These are phyloP conservation scores for Carnegiea gigantea DNA, from an alignment of 179 eudicot genomes.

Conservation along the genomic window DNA sequence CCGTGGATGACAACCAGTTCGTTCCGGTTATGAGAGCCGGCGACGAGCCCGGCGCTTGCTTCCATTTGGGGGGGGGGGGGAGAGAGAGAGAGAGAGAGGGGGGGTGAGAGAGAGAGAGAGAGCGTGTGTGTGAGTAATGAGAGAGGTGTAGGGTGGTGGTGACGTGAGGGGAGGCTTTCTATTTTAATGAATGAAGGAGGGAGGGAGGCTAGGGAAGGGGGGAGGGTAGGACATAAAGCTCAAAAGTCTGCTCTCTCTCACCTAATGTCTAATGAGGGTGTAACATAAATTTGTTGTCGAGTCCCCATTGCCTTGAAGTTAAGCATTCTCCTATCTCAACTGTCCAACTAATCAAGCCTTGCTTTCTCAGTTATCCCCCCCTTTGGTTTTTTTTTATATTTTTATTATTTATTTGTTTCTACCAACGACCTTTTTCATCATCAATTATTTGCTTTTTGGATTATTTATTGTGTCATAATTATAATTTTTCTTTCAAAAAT, in stretches of 20 bases:
- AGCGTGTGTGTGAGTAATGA: background rate
- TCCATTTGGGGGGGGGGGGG: slow-evolving; percentile 46
- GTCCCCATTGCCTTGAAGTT: slow-evolving; percentile 94
- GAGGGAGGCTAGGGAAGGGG: slow-evolving; percentile 16
- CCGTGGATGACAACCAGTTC: slow-evolving; percentile 96
- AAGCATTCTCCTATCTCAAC: slow-evolving; percentile 55
- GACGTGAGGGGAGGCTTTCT: slow-evolving; percentile 27
- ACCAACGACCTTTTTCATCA: slow-evolving; percentile 20
- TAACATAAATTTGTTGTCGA: slow-evolving; percentile 59
- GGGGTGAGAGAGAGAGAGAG: background rate
- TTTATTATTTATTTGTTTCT: background rate
- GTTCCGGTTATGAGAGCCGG: slow-evolving; percentile 94
- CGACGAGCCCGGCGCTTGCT: slow-evolving; percentile 95
- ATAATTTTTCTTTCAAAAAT: background rate
- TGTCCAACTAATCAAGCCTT: slow-evolving; percentile 33
- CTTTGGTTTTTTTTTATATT: background rate
- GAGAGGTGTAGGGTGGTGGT: slow-evolving; percentile 12
- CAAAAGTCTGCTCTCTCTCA: slow-evolving; percentile 20
- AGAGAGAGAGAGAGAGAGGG: background rate
- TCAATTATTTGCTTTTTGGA: background rate
- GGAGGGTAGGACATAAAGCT: slow-evolving; percentile 26
- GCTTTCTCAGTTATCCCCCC: slow-evolving; percentile 12
- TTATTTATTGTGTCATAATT: background rate
- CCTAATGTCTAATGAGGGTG: slow-evolving; percentile 37
- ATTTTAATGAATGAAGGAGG: slow-evolving; percentile 39